A percentile compares a stretch with the other conserved stretches of the same genome.
These are phyloP conservation scores for Metschnikowia colocasiae DNA, from an alignment of 805 yeast species.

Conservation along the genomic window DNA sequence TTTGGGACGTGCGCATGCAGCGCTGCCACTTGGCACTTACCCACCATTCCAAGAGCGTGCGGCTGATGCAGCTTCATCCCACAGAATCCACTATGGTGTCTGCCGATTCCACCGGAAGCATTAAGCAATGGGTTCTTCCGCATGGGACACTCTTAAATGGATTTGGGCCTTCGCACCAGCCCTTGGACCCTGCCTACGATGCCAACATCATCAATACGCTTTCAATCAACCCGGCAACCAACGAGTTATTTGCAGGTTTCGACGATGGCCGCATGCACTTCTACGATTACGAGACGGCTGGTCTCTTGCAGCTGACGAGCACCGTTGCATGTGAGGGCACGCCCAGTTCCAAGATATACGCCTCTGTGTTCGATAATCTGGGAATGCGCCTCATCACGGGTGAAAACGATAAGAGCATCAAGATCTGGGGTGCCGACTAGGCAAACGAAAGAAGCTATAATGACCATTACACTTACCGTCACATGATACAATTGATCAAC, in stretches of 20 bases:
- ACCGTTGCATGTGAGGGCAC: constrained; percentile 71
- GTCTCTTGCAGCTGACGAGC: constrained; percentile 49
- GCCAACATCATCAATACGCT: constrained; percentile 62
- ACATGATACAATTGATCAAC: too few species aligned
- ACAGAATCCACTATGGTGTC: constrained; percentile 70
- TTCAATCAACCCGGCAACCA: constrained; percentile 56
- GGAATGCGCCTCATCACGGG: constrained; percentile 82
- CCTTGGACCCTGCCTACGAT: constrained; percentile 24
- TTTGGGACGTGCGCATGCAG: constrained; percentile 91
- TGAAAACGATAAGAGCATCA: constrained; percentile 84
- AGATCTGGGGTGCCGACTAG: constrained; percentile 58
- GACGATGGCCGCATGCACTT: constrained; percentile 78
- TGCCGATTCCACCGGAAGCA: constrained; percentile 68
- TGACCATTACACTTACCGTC: too few species aligned
- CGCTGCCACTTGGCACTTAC: constrained; percentile 68
- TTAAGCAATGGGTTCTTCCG: constrained; percentile 82
- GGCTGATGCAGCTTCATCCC: constrained; percentile 70
- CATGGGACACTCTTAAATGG: constrained; percentile 62
- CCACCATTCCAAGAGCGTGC: constrained; percentile 77
- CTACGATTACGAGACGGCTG: constrained; percentile 75
- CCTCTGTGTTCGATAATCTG: constrained; percentile 71
- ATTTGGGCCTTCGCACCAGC: constrained; percentile 43
- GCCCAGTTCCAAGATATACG: constrained; percentile 60
- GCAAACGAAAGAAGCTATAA: background rate
- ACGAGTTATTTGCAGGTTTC: constrained; percentile 71